phyloP scores from a whole-genome alignment of 495 filamentous ascomycete genomes.

The Pseudomonodictys pantanalensis region DNA sequence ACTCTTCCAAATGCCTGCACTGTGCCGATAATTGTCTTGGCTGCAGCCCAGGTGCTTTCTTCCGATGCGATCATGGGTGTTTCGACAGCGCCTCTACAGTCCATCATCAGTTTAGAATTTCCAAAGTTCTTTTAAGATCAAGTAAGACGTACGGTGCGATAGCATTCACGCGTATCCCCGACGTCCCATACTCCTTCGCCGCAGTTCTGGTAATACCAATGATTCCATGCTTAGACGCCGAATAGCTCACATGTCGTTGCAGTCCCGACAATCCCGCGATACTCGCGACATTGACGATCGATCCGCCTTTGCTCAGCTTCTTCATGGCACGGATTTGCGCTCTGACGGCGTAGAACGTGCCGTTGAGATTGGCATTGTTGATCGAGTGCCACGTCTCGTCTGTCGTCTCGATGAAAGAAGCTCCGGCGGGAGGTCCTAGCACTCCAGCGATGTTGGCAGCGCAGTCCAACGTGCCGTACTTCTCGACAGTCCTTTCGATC shows the following conservation, averaged over 20 bases:
- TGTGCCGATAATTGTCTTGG: too few relatives aligned
- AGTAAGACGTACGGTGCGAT: conserved; percentile 21
- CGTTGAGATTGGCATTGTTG: conserved; percentile 15
- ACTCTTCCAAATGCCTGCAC: conserved; percentile 16
- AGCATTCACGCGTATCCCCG: conserved; percentile 18
- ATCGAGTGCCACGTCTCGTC: conserved; percentile 20
- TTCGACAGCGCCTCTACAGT: background rate
- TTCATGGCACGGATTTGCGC: too few relatives aligned
- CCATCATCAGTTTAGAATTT: too few relatives aligned
- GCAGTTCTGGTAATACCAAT: conserved; percentile 20
- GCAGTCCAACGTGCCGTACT: conserved; percentile 19
- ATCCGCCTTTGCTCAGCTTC: too few relatives aligned
- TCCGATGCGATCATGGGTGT: conserved; percentile 4
- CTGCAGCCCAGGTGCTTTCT: too few relatives aligned
- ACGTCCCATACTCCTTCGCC: conserved; percentile 19
- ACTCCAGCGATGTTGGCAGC: conserved; percentile 22
- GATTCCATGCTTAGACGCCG: conserved; percentile 19
- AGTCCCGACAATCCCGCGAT: conserved; percentile 8
- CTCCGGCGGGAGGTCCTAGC: conserved; percentile 3
- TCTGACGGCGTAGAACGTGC: too few relatives aligned
- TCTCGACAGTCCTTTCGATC: conserved; percentile 4
- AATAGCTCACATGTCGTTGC: conserved; percentile 6
- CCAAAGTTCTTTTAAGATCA: too few relatives aligned
- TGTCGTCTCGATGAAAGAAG: background rate
- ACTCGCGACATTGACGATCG: conserved; percentile 18